Base-by-base conservation (phyloP, 306 rosid genomes). In the Neltuma alba region DNA sequence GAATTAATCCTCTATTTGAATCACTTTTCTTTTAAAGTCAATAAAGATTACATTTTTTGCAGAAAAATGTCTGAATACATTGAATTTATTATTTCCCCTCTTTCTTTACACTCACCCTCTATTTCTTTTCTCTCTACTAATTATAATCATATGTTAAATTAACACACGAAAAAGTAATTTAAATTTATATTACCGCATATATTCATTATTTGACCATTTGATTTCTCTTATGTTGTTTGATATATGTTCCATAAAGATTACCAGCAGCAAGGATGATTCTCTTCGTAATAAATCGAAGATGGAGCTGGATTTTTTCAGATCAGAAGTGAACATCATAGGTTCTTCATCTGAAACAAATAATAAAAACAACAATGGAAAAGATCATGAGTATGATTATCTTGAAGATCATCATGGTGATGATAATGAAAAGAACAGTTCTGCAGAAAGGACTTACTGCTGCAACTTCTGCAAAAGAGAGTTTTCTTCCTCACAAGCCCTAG, bases 401-500 rank as follows among this genome's bases (percentile, higher is more conserved):
- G 61, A 54, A 2, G 31, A 66, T 65, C 45, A 37, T 37, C 58
- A 52, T 52, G 58, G n/a, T n/a, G 36, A 33, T 33, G 36, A 16
- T 33, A 3, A 33, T 33, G 58, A 27, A 67, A 78, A 77, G 12
- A 55, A 54, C 61, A 21, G 6, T 21, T 7, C 33, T 23, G 4
- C 1, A 42, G 73, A 4, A 69, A 91, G 74, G 83, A 83, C 83
- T 47, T 91, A 87, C 64, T 86, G 89, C 0, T 93, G 98, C 84
- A 86, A 74, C 63, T 93, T 88, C 21, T 93, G 98, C 71, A 89
- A 85, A 81, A 87, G 94, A 44, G 80, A 85, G 38, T 93, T 93
- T 80, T 88, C 92, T 4, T 85, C 98, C 0, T 90, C 97, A 1
- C 98, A 93, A 45, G 98, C 98, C 0, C 47, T 93, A 21, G 98